phyloP scores from a whole-genome alignment of 2,329 filamentous ascomycete genomes.

The Dryadomyces quercivorus region DNA sequence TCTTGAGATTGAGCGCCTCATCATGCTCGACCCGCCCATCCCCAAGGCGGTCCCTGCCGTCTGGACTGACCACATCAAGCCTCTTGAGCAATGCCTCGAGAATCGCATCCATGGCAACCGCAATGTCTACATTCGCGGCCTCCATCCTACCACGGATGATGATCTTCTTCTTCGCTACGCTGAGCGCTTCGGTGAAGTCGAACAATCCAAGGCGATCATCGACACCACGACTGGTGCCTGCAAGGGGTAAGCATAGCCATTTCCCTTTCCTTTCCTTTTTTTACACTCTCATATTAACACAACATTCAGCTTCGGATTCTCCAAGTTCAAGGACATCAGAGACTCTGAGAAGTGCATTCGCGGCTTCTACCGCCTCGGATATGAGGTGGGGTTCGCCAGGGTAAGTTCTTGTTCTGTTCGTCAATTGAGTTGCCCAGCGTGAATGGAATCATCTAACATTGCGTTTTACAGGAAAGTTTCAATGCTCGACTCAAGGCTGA shows the following conservation, averaged over 20 bases:
- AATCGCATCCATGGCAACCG: slow-evolving; percentile 86
- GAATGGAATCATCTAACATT: slow-evolving; percentile 2
- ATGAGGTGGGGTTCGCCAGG: slow-evolving; percentile 93
- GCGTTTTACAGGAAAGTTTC: slow-evolving; percentile 68
- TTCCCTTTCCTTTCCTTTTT: not conserved
- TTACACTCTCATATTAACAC: not conserved
- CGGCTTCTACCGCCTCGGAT: slow-evolving; percentile 86
- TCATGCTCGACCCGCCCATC: slow-evolving; percentile 68
- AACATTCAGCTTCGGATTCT: slow-evolving; percentile 79
- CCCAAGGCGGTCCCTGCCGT: slow-evolving; percentile 83
- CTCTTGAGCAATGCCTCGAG: slow-evolving; percentile 84
- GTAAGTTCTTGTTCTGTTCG: slow-evolving; percentile 39
- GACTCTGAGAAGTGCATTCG: slow-evolving; percentile 94
- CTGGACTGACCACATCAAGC: slow-evolving; percentile 78
- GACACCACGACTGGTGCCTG: slow-evolving; percentile 86
- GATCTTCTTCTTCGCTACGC: slow-evolving; percentile 75
- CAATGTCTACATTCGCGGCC: slow-evolving; percentile 95
- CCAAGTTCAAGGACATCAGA: slow-evolving; percentile 79
- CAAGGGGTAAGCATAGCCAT: slow-evolving; percentile 62
- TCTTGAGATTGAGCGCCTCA: slow-evolving; percentile 48
- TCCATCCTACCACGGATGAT: slow-evolving; percentile 91
- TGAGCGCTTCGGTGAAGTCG: slow-evolving; percentile 79
- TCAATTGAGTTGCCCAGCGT: not conserved
- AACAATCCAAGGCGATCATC: slow-evolving; percentile 97
- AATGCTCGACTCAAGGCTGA: slow-evolving; percentile 97